Evolutionary conservation across 352 stramenopile species (phyloP).

Genomic region (Phytopythium chamaehyphon): DNA sequence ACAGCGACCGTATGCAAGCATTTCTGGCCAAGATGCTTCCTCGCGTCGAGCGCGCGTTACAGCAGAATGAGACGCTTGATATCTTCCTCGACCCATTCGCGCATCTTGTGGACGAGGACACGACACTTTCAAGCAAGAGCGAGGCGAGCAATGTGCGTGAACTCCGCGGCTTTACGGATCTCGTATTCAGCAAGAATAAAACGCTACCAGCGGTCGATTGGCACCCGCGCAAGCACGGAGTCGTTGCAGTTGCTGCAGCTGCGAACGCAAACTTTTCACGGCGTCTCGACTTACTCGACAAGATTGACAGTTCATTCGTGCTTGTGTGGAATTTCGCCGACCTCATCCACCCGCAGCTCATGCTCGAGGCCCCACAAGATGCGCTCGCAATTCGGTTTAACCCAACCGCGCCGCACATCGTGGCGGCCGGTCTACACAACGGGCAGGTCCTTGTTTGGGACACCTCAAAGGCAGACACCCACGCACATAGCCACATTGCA

Average conservation of each 20-base stretch:
- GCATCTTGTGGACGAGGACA: conserved; percentile 66
- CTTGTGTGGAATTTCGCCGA: conserved; percentile 94
- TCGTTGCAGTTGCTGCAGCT: conserved; percentile 83
- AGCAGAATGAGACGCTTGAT: conserved; percentile 86
- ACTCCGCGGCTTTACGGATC: conserved; percentile 90
- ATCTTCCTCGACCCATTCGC: conserved; percentile 80
- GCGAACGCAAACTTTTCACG: conserved; percentile 79
- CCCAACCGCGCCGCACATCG: conserved; percentile 75
- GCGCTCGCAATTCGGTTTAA: conserved; percentile 89
- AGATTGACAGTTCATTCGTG: conserved; percentile 86
- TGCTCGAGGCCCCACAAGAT: conserved; percentile 90
- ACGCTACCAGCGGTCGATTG: conserved; percentile 87
- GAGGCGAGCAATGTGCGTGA: conserved; percentile 90
- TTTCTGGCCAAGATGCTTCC: conserved; percentile 67
- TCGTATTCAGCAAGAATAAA: conserved; percentile 94
- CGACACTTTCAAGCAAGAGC: conserved; percentile 56
- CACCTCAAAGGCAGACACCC: conserved; percentile 68
- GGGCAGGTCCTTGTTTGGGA: conserved; percentile 93
- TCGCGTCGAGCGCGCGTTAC: conserved; percentile 66
- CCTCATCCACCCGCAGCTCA: conserved; percentile 92
- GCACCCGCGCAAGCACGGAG: conserved; percentile 85
- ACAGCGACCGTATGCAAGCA: conserved; percentile 58
- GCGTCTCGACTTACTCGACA: conserved; percentile 70
- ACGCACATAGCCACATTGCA: conserved; percentile 53
- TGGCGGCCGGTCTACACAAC: conserved; percentile 80